Base-by-base conservation (phyloP, 306 rosid genomes). In the Luffa acutangula region DNA sequence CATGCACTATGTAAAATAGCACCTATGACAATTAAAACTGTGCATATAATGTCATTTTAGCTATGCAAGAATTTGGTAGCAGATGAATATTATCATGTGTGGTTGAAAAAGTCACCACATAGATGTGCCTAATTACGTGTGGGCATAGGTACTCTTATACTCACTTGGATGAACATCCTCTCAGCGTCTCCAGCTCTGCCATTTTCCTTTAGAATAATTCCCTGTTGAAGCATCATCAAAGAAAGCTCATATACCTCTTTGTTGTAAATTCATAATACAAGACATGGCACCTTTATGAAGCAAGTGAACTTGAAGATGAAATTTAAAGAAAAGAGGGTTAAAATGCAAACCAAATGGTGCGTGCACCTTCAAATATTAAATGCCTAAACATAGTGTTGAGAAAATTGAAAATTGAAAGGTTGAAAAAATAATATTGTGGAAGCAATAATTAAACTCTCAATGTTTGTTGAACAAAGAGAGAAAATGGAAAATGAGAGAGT, bases 121-220 rank as follows among this genome's bases (percentile, higher is more conserved):
- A 49, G 51, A 33, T 31, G 54, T n/a, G 25, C 63, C 18, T 37
- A 49, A 65, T 17, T 45, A 70, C 71, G 51, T 33, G 51, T 37
- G 4, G 52, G 53, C 42, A 5, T 70, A 72, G 51, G 21, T 4
- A 43, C 72, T 53, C 81, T 87, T 73, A 34, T 79, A 89, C 91
- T 88, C 82, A 94, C 98, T 85, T 92, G 98, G 81, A 94, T 94
- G 79, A 92, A 94, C 98, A 94, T 92, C 77, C 98, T 86, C 87
- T 94, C 98, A 33, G 98, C 97, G 75, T 87, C 97, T 82, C 98
- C 98, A 84, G 80, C 64, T 66, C 87, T 92, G 25, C 90, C 92
- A 81, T 91, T 94, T 86, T 94, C 92, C 85, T 89, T 90, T 76
- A 94, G 81, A 84, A 92, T 88, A 86, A 92, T 89, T 83, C 97